Conservation (phyloP, 2,329 filamentous ascomycete genomes). For the Didymella segeticola region DNA sequence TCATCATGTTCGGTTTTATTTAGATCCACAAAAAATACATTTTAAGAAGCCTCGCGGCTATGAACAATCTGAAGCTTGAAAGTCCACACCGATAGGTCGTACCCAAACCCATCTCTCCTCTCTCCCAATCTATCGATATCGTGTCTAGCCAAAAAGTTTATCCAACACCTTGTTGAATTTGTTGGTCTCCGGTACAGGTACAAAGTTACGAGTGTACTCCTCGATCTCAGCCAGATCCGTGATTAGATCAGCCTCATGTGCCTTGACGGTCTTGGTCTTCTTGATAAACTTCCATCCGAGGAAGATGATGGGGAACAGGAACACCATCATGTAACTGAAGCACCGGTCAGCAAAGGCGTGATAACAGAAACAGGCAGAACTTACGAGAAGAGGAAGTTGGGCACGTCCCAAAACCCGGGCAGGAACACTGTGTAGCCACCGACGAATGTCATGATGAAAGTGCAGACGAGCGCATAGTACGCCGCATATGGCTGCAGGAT, state of each 20-base stretch:
- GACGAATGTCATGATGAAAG: conserved; percentile 74
- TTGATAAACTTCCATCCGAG: conserved; percentile 75
- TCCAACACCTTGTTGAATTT: conserved; percentile 52
- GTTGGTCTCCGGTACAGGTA: conserved; percentile 59
- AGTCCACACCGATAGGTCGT: neutral
- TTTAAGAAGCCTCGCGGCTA: neutral
- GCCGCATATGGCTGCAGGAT: conserved; percentile 74
- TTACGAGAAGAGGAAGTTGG: conserved; percentile 75
- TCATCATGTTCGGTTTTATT: neutral
- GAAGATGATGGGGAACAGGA: conserved; percentile 72
- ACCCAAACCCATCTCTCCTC: neutral
- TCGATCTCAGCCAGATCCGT: conserved; percentile 71
- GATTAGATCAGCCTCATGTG: conserved; percentile 67
- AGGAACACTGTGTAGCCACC: conserved; percentile 80
- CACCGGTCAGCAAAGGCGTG: conserved; percentile 3
- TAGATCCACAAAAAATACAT: neutral
- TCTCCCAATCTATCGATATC: too few species aligned
- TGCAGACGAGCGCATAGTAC: conserved; percentile 69
- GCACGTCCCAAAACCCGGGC: conserved; percentile 69
- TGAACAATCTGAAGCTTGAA: neutral
- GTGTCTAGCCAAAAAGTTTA: conserved; percentile 51
- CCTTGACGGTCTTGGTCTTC: conserved; percentile 63
- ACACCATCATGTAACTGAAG: conserved; percentile 71
- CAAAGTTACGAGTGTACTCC: conserved; percentile 69
- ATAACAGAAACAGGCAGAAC: conserved; percentile 32